Evolutionary conservation across 441 rosid genomes (phyloP), one percentile per base, ranked within the genome.

Genomic region (Dalechampia spathulata): DNA sequence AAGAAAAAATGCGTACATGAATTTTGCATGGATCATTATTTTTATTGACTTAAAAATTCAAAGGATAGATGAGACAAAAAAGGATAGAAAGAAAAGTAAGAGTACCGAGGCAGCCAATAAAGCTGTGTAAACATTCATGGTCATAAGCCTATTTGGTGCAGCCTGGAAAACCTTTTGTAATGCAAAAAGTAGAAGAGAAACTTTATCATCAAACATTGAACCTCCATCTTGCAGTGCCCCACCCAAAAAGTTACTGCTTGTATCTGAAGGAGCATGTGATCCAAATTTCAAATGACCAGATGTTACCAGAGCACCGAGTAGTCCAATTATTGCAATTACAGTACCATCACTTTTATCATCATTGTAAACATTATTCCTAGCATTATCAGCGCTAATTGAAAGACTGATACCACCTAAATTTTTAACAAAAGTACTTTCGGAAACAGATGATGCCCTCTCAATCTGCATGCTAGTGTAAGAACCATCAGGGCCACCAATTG

Each of bases 131-230:
- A 88, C 93, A 68, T 80, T 86, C 64, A 71, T 74, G 9, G 98
- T 88, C 90, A 95, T 67, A 55, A 95, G 93, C 81, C 93, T 86
- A 41, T 74, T 88, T 55, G 98, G 96, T 63, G 97, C 98, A 45
- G 91, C 84, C 72, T 85, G 96, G 75, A 95, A 86, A 63, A 90
- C 92, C 77, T 79, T 95, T 70, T 82, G 97, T 75, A 95, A 70
- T 57, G 97, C 95, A 83, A 80, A 95, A 62, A 86, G 86, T 63
- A 91, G 79, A 72, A 95, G 87, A 62, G 96, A 71, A 53, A 95
- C 94, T 76, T 82, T 95, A 71, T 95, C 98, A 49, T 91, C 91
- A 79, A 88, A 88, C 99, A 91, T 91, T 48, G 90, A 74, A 56
- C 90, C 80, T 22, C 82, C 87, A 53, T 90, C 94, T 55, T 79